phyloP scores from a whole-genome alignment of 371 early-diverging fungal species.

The Syncephalastrum racemosum region DNA sequence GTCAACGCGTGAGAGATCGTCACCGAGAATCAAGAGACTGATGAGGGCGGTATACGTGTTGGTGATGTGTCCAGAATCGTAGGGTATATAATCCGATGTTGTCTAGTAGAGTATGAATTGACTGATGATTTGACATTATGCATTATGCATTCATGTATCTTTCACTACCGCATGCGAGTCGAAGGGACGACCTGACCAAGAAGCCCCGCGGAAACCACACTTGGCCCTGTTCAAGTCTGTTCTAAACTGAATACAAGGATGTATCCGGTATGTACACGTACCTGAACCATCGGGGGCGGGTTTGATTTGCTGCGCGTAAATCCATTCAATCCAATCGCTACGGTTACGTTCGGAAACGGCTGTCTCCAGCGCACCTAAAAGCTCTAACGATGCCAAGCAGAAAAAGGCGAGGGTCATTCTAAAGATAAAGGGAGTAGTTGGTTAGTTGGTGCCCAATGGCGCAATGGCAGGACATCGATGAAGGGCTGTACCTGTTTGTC shows the following conservation, averaged over 20 bases:
- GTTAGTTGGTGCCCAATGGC: background rate
- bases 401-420: constrained; percentile 90
- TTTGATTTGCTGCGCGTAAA: constrained; percentile 89
- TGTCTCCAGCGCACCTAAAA: constrained; percentile 68
- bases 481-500: constrained; percentile 64
- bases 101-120: constrained; percentile 13
- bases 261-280: background rate
- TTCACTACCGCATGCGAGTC: constrained; percentile 45
- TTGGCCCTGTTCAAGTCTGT: constrained; percentile 34
- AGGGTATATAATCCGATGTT: constrained; percentile 32
- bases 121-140: background rate
- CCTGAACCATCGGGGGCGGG: constrained; percentile 21
- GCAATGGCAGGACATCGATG: background rate
- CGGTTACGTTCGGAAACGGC: constrained; percentile 52
- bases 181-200: constrained; percentile 65
- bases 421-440: background rate
- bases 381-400: constrained; percentile 75
- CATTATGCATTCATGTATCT: background rate
- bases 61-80: constrained; percentile 77
- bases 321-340: constrained; percentile 89
- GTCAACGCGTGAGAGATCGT: constrained; percentile 87
- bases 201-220: constrained; percentile 70
- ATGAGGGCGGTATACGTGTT: constrained; percentile 92
- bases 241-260: too few species aligned
- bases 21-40: constrained; percentile 79